These are phyloP conservation scores for Cutaneotrichosporon sp. DNA, from an alignment of 1,284 basidiomycete species.

Conservation along the genomic window DNA sequence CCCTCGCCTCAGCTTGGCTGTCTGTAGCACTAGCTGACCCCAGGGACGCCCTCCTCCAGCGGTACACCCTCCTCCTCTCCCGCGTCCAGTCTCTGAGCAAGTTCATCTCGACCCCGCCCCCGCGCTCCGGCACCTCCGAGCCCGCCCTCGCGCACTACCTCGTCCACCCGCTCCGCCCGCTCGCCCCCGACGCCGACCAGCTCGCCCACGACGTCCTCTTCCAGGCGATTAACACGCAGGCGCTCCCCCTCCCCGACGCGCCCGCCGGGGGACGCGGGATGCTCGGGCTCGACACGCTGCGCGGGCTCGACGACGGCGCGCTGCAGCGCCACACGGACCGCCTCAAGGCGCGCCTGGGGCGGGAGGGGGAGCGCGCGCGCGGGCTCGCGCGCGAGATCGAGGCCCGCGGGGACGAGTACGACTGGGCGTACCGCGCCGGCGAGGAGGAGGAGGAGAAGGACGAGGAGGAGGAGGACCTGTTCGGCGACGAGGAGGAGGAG, in stretches of 20 bases:
- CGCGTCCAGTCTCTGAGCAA: slow-evolving; percentile 39
- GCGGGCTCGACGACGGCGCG: slow-evolving; percentile 26
- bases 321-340: slow-evolving; percentile 19
- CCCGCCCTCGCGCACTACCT: slow-evolving; percentile 28
- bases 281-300: slow-evolving; percentile 20
- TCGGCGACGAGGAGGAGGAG: slow-evolving; percentile 26
- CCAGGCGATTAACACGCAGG: slow-evolving; percentile 38
- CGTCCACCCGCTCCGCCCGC: slow-evolving; percentile 43
- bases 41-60: slow-evolving; percentile 46
- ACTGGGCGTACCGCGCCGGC: slow-evolving; percentile 37
- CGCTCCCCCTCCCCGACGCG: slow-evolving; percentile 20
- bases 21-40: not conserved
- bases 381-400: slow-evolving; percentile 33
- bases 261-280: not conserved
- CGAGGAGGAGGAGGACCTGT: slow-evolving; percentile 25
- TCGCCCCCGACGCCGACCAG: slow-evolving; percentile 29
- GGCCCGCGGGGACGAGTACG: slow-evolving; percentile 31
- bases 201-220: slow-evolving; percentile 40
- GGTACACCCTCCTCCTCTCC: slow-evolving; percentile 44
- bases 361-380: slow-evolving; percentile 26
- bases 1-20: not conserved
- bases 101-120: slow-evolving; percentile 28
- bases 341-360: slow-evolving; percentile 26
- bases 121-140: not conserved
- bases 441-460: slow-evolving; percentile 27